Conservation (phyloP, 331 rosid species). For the Erythrophleum ivorense region DNA sequence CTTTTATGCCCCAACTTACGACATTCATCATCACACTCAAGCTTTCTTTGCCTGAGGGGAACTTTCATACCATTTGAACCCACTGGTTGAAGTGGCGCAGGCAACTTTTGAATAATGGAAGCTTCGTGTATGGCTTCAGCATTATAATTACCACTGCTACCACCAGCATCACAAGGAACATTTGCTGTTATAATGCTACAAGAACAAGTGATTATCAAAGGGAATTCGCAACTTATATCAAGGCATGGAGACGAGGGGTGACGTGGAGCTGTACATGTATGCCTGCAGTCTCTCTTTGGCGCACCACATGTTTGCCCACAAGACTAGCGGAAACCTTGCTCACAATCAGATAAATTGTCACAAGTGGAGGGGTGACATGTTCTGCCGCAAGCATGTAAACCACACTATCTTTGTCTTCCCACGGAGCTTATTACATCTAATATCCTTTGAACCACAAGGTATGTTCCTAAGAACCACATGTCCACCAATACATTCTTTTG, state of each 20-base stretch:
- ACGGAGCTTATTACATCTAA: slow-evolving; percentile 90
- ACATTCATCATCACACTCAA: slow-evolving; percentile 87
- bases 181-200: slow-evolving; percentile 74
- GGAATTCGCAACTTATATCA: slow-evolving; percentile 67
- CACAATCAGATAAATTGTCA: slow-evolving; percentile 53
- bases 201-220: slow-evolving; percentile 76
- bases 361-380: slow-evolving; percentile 82
- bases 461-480: slow-evolving; percentile 91
- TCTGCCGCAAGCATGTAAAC: slow-evolving; percentile 89
- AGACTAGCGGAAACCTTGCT: slow-evolving; percentile 57
- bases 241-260: slow-evolving; percentile 85
- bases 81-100: slow-evolving; percentile 71
- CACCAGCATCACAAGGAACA: slow-evolving; percentile 90
- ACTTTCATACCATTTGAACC: slow-evolving; percentile 60
- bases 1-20: slow-evolving; percentile 83
- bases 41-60: slow-evolving; percentile 92
- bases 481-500: slow-evolving; percentile 92
- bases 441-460: slow-evolving; percentile 94
- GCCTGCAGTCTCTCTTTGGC: slow-evolving; percentile 90
- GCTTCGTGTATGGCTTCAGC: slow-evolving; percentile 69
- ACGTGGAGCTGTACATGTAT: slow-evolving; percentile 79
- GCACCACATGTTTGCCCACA: slow-evolving; percentile 97
- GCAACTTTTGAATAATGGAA: slow-evolving; percentile 76
- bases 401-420: slow-evolving; percentile 91
- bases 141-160: slow-evolving; percentile 48